Percentiles rank a stretch among this genome's conserved stretches.
These are phyloP conservation scores for Nadsonia starkeyi-henricii DNA, from an alignment of 1,139 yeast genomes.

Conservation along the genomic window DNA sequence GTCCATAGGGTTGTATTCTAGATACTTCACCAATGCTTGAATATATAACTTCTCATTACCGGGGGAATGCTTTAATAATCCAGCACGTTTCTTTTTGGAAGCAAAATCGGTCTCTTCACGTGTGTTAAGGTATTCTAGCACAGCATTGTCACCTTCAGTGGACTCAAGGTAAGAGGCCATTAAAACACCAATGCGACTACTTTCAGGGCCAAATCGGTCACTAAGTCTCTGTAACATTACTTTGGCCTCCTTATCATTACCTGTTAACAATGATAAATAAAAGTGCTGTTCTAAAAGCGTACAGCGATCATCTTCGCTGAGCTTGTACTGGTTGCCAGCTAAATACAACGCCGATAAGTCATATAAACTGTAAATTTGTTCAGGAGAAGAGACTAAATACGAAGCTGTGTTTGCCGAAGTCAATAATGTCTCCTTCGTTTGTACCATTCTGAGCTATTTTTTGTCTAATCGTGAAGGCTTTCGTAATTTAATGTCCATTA, in stretches of 20 bases:
- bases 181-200: slow-evolving; percentile 46
- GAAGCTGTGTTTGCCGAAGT: not conserved
- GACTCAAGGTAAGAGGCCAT: slow-evolving; percentile 46
- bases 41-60: slow-evolving; percentile 30
- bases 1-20: slow-evolving; percentile 57
- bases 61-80: slow-evolving; percentile 18
- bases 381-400: not conserved
- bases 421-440: not conserved
- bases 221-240: slow-evolving; percentile 44
- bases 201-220: slow-evolving; percentile 45
- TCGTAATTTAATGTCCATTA: no score
- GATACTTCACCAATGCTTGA: slow-evolving; percentile 33
- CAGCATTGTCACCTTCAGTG: slow-evolving; percentile 32
- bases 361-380: slow-evolving; percentile 18
- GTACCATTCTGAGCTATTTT: no score
- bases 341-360: slow-evolving; percentile 22
- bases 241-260: slow-evolving; percentile 60
- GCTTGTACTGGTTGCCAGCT: slow-evolving; percentile 19
- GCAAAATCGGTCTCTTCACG: slow-evolving; percentile 24
- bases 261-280: slow-evolving; percentile 47
- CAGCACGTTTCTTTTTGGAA: slow-evolving; percentile 26
- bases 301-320: slow-evolving; percentile 39
- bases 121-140: slow-evolving; percentile 25
- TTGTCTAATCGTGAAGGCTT: no score
- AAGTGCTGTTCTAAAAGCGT: slow-evolving; percentile 59